Conservation (phyloP, 2,329 filamentous ascomycete species). For the Teratosphaeriaceae sp. region DNA sequence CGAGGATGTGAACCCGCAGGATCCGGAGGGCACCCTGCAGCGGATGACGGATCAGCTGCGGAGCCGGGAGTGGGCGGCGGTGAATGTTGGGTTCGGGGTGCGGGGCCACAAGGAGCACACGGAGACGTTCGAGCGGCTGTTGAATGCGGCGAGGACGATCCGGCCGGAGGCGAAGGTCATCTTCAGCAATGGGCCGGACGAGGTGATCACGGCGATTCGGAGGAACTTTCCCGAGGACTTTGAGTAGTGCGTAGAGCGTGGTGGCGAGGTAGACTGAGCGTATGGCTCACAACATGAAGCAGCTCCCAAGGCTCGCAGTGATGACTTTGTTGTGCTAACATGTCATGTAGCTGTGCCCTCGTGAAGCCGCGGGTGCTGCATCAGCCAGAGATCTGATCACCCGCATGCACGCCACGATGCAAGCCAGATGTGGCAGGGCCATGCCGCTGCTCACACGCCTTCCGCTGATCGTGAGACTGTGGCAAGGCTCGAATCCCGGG, state of each 20-base stretch:
- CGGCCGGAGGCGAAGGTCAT: conserved; percentile 7
- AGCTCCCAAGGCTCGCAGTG: too few relatives aligned
- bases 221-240: conserved; percentile 9
- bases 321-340: too few relatives aligned
- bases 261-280: too few relatives aligned
- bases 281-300: too few relatives aligned
- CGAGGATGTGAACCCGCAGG: conserved; percentile 7
- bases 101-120: conserved; percentile 8
- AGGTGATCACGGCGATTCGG: conserved; percentile 7
- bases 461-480: too few relatives aligned
- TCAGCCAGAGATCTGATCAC: too few relatives aligned
- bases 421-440: too few relatives aligned
- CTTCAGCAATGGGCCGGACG: conserved; percentile 10
- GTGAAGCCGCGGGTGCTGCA: too few relatives aligned
- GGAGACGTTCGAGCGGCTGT: conserved; percentile 7
- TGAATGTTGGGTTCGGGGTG: conserved; percentile 10
- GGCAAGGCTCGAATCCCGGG: too few relatives aligned
- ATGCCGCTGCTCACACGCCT: too few relatives aligned
- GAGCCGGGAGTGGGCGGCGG: conserved; percentile 4
- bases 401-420: too few relatives aligned
- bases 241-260: background rate
- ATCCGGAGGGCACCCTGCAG: conserved; percentile 7
- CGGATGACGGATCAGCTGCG: conserved; percentile 4
- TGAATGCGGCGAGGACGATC: conserved; percentile 1
- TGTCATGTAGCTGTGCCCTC: too few relatives aligned